Percentiles rank a stretch among this genome's conserved stretches.
These are phyloP conservation scores for Cytospora piceae DNA, from an alignment of 2,329 filamentous ascomycete genomes.

Conservation along the genomic window DNA sequence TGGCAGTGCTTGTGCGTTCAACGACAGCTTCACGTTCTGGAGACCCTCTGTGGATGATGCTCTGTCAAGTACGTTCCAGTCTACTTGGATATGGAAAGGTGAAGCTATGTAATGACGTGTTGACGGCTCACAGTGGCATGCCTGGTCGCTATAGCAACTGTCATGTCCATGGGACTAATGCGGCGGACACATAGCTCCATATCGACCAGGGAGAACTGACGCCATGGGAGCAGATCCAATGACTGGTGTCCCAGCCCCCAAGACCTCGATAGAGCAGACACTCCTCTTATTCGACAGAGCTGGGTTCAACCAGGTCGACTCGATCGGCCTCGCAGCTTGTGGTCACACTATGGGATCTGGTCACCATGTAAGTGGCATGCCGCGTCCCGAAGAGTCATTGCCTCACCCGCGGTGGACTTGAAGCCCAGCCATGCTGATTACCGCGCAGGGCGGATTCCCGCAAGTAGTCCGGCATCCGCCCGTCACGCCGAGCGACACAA, in stretches of 20 bases:
- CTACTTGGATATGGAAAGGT: no score
- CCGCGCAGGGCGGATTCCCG: constrained; percentile 9
- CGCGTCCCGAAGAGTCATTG: no score
- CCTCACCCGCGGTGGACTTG: no score
- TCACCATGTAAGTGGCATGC: constrained; percentile 34
- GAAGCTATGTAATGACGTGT: no score
- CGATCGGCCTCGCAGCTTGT: constrained; percentile 37
- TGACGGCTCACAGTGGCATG: constrained; percentile 35
- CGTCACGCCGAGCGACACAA: constrained; percentile 8
- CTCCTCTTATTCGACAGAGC: constrained; percentile 34
- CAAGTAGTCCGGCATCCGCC: constrained; percentile 11
- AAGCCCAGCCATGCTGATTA: no score
- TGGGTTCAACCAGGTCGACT: constrained; percentile 36
- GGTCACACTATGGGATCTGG: constrained; percentile 38
- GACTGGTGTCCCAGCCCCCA: constrained; percentile 37
- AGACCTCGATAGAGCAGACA: constrained; percentile 35
- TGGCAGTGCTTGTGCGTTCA: constrained; percentile 37
- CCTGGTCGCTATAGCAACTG: constrained; percentile 37
- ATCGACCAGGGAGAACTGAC: constrained; percentile 36
- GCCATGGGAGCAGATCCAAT: constrained; percentile 35
- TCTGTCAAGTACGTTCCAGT: constrained; percentile 34
- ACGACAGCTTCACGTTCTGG: constrained; percentile 38
- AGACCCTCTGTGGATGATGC: constrained; percentile 37
- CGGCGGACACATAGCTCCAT: constrained; percentile 36
- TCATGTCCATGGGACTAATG: constrained; percentile 39